Conservation (phyloP, 1,284 basidiomycete genomes). For the Puccinia hordei region DNA sequence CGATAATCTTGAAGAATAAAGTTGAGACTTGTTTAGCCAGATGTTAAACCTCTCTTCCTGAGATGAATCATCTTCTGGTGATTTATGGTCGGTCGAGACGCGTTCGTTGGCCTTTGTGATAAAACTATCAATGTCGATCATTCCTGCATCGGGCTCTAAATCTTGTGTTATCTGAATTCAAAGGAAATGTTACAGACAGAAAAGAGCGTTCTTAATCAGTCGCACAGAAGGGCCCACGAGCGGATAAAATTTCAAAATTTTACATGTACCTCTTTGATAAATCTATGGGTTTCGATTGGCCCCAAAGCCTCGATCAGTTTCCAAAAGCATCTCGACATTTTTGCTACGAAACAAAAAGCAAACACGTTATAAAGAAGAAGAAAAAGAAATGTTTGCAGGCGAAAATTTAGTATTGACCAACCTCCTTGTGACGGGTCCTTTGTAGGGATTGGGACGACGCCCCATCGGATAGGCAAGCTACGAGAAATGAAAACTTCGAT, state of each 20-base stretch:
- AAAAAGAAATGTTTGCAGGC: background rate
- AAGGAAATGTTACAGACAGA: background rate
- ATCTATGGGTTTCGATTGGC: slow-evolving; percentile 30
- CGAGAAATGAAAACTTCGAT: slow-evolving; percentile 72
- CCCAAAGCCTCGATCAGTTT: slow-evolving; percentile 21
- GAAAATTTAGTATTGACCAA: slow-evolving; percentile 31
- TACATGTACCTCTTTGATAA: slow-evolving; percentile 39
- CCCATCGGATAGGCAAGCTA: slow-evolving; percentile 75
- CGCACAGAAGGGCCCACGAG: background rate
- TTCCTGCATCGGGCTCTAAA: slow-evolving; percentile 19
- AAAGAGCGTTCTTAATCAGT: background rate
- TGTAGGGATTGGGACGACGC: slow-evolving; percentile 71
- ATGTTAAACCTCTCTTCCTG: background rate
- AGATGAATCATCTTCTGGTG: background rate
- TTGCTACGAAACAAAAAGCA: slow-evolving; percentile 16
- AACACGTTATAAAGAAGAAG: background rate
- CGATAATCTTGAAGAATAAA: slow-evolving; percentile 36
- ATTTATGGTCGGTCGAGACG: background rate
- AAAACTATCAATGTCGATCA: slow-evolving; percentile 30
- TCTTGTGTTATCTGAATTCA: slow-evolving; percentile 18
- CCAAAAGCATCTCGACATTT: slow-evolving; percentile 42
- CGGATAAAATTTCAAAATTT: background rate
- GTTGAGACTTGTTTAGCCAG: slow-evolving; percentile 36
- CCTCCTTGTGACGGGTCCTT: slow-evolving; percentile 65
- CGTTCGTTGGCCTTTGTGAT: background rate